A percentile compares a stretch with the other conserved stretches of the same genome.
These are phyloP conservation scores for Serpula lacrymans DNA, from an alignment of 768 basidiomycete species.

Conservation along the genomic window DNA sequence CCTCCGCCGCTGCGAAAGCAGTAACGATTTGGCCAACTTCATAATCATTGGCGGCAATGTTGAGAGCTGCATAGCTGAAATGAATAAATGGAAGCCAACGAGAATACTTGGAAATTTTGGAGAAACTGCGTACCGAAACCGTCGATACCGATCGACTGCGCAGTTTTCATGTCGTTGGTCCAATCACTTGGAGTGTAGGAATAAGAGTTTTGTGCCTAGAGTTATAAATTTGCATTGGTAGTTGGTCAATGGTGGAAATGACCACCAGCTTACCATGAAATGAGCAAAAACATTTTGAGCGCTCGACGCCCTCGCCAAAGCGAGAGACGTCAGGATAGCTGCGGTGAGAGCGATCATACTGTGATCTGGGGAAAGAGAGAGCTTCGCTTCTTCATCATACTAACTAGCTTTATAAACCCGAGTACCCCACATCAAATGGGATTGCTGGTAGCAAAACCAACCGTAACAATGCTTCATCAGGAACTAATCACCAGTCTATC, in stretches of 20 bases:
- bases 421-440: no score
- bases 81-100: not conserved
- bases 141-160: conserved; percentile 20
- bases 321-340: not conserved
- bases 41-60: conserved; percentile 21
- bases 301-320: not conserved
- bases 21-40: conserved; percentile 24
- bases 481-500: no score
- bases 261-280: conserved; percentile 5
- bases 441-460: no score
- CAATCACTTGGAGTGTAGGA: conserved; percentile 16
- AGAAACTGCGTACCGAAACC: conserved; percentile 17
- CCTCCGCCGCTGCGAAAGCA: conserved; percentile 32
- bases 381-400: no score
- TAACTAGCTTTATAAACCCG: no score
- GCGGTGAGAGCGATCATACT: not conserved
- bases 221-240: not conserved
- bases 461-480: no score
- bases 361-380: no score
- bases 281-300: conserved; percentile 9
- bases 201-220: conserved; percentile 20
- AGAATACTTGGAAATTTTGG: not conserved
- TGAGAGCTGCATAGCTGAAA: conserved; percentile 13
- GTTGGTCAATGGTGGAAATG: not conserved
- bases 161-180: conserved; percentile 21